These are phyloP conservation scores for Mycena filopes DNA, from an alignment of 768 basidiomycete genomes.

Conservation along the genomic window DNA sequence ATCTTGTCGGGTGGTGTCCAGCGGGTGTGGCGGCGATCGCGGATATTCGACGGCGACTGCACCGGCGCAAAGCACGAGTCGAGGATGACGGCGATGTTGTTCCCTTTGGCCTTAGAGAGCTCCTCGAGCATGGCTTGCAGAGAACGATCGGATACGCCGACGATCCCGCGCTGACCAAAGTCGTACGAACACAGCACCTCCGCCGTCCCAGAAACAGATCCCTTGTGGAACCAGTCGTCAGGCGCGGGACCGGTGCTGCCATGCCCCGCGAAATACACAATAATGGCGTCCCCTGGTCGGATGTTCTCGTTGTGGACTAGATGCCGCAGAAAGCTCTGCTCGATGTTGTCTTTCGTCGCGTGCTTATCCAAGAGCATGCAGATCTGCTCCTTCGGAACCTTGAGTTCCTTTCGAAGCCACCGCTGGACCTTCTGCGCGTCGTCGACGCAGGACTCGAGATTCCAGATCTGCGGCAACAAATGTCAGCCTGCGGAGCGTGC, in stretches of 20 bases:
- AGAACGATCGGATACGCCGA: constrained; percentile 77
- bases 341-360: constrained; percentile 71
- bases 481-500: neutral
- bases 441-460: constrained; percentile 71
- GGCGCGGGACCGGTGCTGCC: constrained; percentile 70
- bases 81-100: constrained; percentile 76
- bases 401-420: constrained; percentile 67
- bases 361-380: constrained; percentile 65
- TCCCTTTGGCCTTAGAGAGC: constrained; percentile 65
- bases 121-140: constrained; percentile 69
- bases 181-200: constrained; percentile 77
- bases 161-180: constrained; percentile 63
- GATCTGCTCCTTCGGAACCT: constrained; percentile 69
- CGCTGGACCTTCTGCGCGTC: constrained; percentile 69
- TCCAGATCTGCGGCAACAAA: constrained; percentile 58
- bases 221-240: constrained; percentile 64
- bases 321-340: constrained; percentile 69
- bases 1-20: constrained; percentile 72
- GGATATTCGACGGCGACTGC: constrained; percentile 49
- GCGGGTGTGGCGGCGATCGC: constrained; percentile 60
- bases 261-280: constrained; percentile 82
- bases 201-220: constrained; percentile 48
- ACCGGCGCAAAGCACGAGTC: constrained; percentile 70
- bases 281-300: constrained; percentile 68
- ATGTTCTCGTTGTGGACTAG: constrained; percentile 71